phyloP scores from a whole-genome alignment of 129 eudicot genomes.

The Kitagawia praeruptora region DNA sequence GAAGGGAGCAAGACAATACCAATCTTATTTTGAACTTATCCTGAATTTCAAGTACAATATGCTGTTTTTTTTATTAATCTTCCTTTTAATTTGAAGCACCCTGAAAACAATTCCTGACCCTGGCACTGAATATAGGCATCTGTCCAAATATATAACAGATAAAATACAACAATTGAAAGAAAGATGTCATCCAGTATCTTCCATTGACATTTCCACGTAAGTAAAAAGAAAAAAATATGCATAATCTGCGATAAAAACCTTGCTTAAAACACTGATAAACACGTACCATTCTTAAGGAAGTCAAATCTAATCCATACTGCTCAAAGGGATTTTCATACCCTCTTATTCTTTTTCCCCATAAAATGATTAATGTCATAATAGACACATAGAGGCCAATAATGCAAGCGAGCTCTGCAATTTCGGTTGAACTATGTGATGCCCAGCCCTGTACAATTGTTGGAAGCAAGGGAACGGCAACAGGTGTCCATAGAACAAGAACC shows the following conservation, averaged over 20 bases:
- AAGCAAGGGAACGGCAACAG: conserved; percentile 69
- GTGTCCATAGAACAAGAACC: conserved; percentile 93
- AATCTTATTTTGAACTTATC: not conserved
- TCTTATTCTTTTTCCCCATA: conserved; percentile 88
- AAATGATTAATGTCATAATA: conserved; percentile 37
- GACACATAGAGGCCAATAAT: conserved; percentile 70
- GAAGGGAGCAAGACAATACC: not conserved
- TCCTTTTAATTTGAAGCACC: not conserved
- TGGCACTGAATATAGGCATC: not conserved
- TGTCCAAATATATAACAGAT: not conserved
- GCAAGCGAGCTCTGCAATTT: conserved; percentile 58
- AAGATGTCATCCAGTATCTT: not conserved
- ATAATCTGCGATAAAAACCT: not conserved
- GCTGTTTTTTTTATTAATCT: not conserved
- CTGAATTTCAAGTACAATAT: not conserved
- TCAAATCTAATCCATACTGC: conserved; percentile 64
- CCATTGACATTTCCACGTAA: not conserved
- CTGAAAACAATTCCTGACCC: not conserved
- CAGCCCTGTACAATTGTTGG: conserved; percentile 77
- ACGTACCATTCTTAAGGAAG: conserved; percentile 54
- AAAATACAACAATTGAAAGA: not conserved
- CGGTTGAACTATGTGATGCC: conserved; percentile 53
- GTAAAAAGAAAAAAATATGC: not conserved
- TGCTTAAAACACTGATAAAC: conserved; percentile 12
- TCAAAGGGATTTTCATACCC: conserved; percentile 64